Base-by-base conservation (phyloP, 345 rosid species). In the Litchi chinensis region DNA sequence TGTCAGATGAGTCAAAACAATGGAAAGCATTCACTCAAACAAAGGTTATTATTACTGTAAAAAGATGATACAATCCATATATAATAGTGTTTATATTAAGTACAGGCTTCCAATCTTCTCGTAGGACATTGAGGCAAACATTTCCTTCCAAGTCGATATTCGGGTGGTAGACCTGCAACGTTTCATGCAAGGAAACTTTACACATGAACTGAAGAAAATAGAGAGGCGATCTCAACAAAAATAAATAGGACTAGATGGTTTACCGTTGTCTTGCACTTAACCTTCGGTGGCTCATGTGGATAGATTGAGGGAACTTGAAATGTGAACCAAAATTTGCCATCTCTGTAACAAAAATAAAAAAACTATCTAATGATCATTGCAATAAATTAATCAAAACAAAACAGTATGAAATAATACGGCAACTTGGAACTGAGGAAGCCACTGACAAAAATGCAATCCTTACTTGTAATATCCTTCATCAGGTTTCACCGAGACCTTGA, bases 61-160 rank as follows among this genome's bases (percentile, higher is more conserved):
- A 94, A 39, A 94, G 96, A 86, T 97, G 99, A 85, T 83, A 91
- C 60, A 97, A 84, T 78, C 98, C 98, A 32, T 97, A 97, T 43
- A 97, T 88, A 22, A 94, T 81, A 10, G 98, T 97, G 88, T 97
- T 97, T 28, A 97, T 94, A 80, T 88, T 97, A 60, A 97, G 98
- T 75, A 97, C 98, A 2, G 98, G 99, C 81, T 97, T 97, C 99
- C 99, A 97, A 76, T 97, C 98, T 87, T 94, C 98, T 63, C 99
- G 89, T 69, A 97, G 84, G 83, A 97, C 89, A 82, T 97, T 97
- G 65, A 97, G 89, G 83, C 98, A 97, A 70, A 93, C 98, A 72
- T 93, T 97, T 81, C 98, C 99, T 86, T 97, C 99, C 88, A 94
- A 86, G 82, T 97, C 98, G n/a, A 97, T 94, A 84, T 94, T 97